Base-by-base conservation (phyloP, 75 land plant genomes). In the Picea glauca region DNA sequence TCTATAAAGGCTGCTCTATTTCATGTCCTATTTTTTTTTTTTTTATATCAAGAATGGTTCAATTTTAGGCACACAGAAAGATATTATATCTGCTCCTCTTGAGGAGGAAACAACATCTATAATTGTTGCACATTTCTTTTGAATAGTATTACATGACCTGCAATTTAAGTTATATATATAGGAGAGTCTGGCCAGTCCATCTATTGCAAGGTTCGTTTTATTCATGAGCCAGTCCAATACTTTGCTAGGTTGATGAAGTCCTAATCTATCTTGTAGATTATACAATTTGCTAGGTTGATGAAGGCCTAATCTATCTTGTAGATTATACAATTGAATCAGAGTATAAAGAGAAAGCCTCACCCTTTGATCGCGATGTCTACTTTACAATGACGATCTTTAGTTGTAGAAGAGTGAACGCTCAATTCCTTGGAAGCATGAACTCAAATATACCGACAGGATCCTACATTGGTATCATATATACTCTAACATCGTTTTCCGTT, bases 211-310 rank as follows among this genome's bases (percentile, higher is more conserved):
- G 56, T 84, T 62, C n/a, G 87, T 78, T 11, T 85, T 84, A 17
- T 58, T 72, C 6, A 85, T 83, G 7, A 85, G 66, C 87, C 87
- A 85, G 8, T 85, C 87, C 50, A 83, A 62, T 30, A 85, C 85
- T 63, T 85, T 85, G 75, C 85, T 85, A 0, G 87, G 86, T 57
- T 83, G 86, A 62, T 78, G 85, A 35, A n/a, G 63, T 3, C 86
- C 86, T 21, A 85, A 82, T 61, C 81, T 70, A 33, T 85, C 81
- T 38, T 83, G 81, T 35, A 85, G 56, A 31, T 83, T 81, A 59
- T 78, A 85, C 26, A 85, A 78, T 30, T 85, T 85, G 75, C 85
- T 85, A 0, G 87, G 86, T 57, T 83, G 86, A 62, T 78, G 85
- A 35, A n/a, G 63, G 5, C 86, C 86, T 21, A 85, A 82, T 61